These are phyloP conservation scores for Zizania latifolia DNA, from an alignment of 176 grass and related monocot genomes.

Conservation along the genomic window DNA sequence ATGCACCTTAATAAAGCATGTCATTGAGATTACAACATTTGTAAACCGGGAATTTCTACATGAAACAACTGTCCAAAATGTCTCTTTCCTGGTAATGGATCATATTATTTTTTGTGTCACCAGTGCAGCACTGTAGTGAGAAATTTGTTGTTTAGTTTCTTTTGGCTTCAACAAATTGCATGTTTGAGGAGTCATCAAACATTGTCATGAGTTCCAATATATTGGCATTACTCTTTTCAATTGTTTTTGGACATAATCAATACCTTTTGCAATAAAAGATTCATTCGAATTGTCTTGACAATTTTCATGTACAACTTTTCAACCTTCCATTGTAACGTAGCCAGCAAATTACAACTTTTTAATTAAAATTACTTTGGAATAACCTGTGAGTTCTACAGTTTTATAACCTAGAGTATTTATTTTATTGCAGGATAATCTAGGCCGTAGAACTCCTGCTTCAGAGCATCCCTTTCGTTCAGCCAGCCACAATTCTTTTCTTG, in stretches of 20 bases:
- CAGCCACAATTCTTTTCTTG: constrained; percentile 69
- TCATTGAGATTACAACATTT: neutral
- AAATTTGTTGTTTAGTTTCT: neutral
- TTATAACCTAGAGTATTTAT: neutral
- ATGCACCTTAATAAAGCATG: neutral
- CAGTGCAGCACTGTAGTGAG: neutral
- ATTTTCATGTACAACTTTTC: too few relatives aligned
- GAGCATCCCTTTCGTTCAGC: constrained; percentile 54
- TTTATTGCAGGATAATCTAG: constrained; percentile 71
- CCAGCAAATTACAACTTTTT: neutral
- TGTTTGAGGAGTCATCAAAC: neutral
- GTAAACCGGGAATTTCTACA: neutral
- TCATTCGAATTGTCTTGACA: neutral
- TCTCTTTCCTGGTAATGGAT: neutral
- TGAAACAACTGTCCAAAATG: neutral
- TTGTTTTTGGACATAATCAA: neutral
- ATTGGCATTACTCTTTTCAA: neutral
- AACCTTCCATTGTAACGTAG: constrained; percentile 8
- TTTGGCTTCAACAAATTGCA: neutral
- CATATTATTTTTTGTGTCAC: neutral
- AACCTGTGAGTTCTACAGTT: neutral
- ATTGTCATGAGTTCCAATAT: neutral
- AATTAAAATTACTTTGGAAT: neutral
- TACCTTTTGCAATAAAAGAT: neutral
- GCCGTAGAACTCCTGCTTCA: constrained; percentile 45